Base-by-base conservation (phyloP, 768 basidiomycete species). In the Krasilnikovozyma curviuscula region DNA sequence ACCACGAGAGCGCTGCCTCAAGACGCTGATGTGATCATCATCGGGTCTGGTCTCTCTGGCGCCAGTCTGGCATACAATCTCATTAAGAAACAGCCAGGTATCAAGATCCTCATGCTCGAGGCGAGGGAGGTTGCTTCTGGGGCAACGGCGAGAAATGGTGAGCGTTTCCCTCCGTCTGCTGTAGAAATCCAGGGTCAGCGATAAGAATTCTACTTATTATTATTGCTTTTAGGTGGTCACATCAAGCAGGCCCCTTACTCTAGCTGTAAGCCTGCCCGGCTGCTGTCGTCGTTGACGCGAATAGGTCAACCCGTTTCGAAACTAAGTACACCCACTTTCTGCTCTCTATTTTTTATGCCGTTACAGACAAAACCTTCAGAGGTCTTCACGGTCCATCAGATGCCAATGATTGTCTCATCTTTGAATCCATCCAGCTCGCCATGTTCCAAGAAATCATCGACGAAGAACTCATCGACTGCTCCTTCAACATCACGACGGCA, bases 51-150 rank as follows among this genome's bases (percentile, higher is more conserved):
- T 30, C 45, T 46, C 18, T 33, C 30, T 5, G 45, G 45, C 30
- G 52, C 54, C 7, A 52, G 57, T 56, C 50, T 46, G 37, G 43
- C 37, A 12, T 55, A 57, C 44, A 40, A 57, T 37, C 32, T 59
- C 19, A 44, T 42, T 24, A 48, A 32, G 21, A 41, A 27, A 28
- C 25, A 41, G 14, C 40, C 40, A 8, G 4, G 6, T 2, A 24
- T 46, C 5, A 7, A 19, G 5, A 21, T 46, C 10, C 3, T 46
- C 32, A 46, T 46, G 45, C 3, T 46, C 12, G 45, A 46, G 33
- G 45, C 45, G 19, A 34, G 21, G 23, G 45, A 46, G 27, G 27
- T 33, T 13, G 34, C 33, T 28, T 25, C 30, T 4, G 45, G 45
- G 9, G 45, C 45, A 24, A 46, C 45, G 10, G 45, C 30, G 16